phyloP scores from a whole-genome alignment of 2,329 filamentous ascomycete species.

The Endocalyx cinctus region DNA sequence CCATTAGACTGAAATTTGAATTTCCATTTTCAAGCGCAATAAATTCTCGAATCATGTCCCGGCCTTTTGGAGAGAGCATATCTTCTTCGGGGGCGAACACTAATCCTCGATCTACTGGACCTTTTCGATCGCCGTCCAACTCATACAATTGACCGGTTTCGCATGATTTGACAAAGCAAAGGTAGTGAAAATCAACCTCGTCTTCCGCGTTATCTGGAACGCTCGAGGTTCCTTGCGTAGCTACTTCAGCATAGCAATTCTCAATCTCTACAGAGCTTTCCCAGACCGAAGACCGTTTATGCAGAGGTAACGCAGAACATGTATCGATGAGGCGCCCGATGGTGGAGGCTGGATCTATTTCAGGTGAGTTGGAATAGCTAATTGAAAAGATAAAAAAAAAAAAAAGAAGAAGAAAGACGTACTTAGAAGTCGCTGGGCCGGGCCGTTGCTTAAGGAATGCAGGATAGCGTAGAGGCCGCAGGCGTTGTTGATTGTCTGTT shows the following conservation, averaged over 20 bases:
- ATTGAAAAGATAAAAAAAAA: no score
- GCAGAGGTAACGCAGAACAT: no score
- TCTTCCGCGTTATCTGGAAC: conserved; percentile 52
- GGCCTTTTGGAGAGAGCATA: conserved; percentile 52
- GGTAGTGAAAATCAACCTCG: conserved; percentile 64
- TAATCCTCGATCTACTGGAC: conserved; percentile 55
- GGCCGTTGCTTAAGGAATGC: conserved; percentile 60
- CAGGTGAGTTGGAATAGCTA: no score
- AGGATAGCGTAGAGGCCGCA: conserved; percentile 66
- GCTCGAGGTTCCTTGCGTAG: no score
- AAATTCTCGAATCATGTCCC: conserved; percentile 43
- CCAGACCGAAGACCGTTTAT: no score
- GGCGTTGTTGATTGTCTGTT: conserved; percentile 68
- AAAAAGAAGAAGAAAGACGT: no score
- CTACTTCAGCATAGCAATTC: no score
- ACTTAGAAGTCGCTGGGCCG: conserved; percentile 35
- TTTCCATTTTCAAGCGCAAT: conserved; percentile 22
- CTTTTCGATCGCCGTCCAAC: conserved; percentile 63
- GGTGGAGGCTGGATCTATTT: no score
- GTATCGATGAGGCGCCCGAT: no score
- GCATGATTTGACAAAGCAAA: conserved; percentile 60
- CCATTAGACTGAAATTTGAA: conserved; percentile 27
- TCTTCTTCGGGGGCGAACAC: conserved; percentile 34
- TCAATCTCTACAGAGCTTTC: no score
- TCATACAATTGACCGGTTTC: conserved; percentile 58